Base-by-base conservation (phyloP, 495 filamentous ascomycete genomes). In the Aspergillus affinis region DNA sequence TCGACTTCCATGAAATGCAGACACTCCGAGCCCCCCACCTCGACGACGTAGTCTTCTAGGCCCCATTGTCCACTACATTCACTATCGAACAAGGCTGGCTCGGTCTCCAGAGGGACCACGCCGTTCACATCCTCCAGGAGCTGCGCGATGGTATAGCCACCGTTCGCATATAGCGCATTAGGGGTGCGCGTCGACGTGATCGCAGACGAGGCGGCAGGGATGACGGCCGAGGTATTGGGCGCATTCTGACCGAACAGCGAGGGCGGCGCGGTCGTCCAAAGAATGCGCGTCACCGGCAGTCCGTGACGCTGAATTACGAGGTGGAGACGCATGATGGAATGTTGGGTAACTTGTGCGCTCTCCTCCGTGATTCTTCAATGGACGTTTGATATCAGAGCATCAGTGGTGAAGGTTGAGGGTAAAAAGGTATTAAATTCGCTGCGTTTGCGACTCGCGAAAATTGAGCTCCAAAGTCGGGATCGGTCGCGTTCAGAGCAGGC, bases 31-130 rank as follows among this genome's bases (percentile, higher is more conserved):
- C 86, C 90, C 4, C 75, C 78, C 4, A 97, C 80, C 70, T 96
- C 89, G 29, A 97, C 92, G 18, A 85, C 86, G 74, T 98, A 98
- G 68, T 98, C 91, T 66, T 98, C 94, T 26, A 98, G 67, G 1
- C 93, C 94, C 90, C 90, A 96, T 59, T 88, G 82, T 15, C 78
- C 81, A 55, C 75, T 75, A 29, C 58, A 65, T 30, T 78, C 74
- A 10, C 68, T 61, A 41, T 77, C 74, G 36, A 77, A 72, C 30
- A 72, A 48, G 18, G 56, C 67, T 3, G 72, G 68, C 36, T 78
- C 83, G 46, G 88, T 88, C 71, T 97, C 94, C 1, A 98, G 81
- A 2, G 93, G 92, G 8, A 97, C 76, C 23, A 90, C 81, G 41
- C 91, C 86, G 67, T 96, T 93, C 51, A 98, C 78, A 55, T 90